Conservation (phyloP, 441 rosid genomes). For the Adansonia gregorii region DNA sequence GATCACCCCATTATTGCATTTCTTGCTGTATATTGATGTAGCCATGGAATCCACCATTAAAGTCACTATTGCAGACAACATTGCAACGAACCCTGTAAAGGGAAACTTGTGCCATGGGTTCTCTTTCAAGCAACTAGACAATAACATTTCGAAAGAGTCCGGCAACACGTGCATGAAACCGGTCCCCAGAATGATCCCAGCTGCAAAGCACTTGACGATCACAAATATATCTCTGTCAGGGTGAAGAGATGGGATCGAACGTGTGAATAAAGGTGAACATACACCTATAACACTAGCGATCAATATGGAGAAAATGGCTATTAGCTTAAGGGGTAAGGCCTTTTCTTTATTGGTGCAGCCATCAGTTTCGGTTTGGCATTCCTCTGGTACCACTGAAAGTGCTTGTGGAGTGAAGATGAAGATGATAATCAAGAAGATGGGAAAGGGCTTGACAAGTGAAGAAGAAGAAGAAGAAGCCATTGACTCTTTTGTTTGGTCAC, state of each 20-base stretch:
- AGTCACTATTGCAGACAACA: conserved; percentile 48
- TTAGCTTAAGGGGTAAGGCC: conserved; percentile 40
- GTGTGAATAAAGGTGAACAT: conserved; percentile 39
- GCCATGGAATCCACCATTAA: conserved; percentile 52
- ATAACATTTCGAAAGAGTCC: conserved; percentile 45
- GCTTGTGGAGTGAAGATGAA: conserved; percentile 25
- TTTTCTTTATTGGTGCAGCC: conserved; percentile 38
- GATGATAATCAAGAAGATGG: conserved; percentile 24
- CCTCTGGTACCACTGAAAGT: conserved; percentile 28
- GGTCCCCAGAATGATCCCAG: conserved; percentile 54
- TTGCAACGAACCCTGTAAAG: conserved; percentile 51
- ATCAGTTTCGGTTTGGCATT: conserved; percentile 24
- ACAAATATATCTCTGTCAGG: conserved; percentile 38
- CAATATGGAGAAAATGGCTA: conserved; percentile 47
- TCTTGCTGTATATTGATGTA: conserved; percentile 32
- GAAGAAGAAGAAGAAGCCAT: conserved; percentile 9
- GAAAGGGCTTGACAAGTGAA: conserved; percentile 25
- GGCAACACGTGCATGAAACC: conserved; percentile 63
- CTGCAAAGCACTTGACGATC: conserved; percentile 46
- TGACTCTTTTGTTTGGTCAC: neutral
- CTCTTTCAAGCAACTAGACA: conserved; percentile 40
- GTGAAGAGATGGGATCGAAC: conserved; percentile 32
- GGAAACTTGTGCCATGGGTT: conserved; percentile 58
- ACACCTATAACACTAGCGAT: conserved; percentile 47
- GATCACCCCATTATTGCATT: conserved; percentile 30